These are phyloP conservation scores for Calonectria henricotiae DNA, from an alignment of 2,329 filamentous ascomycete genomes.

Conservation along the genomic window DNA sequence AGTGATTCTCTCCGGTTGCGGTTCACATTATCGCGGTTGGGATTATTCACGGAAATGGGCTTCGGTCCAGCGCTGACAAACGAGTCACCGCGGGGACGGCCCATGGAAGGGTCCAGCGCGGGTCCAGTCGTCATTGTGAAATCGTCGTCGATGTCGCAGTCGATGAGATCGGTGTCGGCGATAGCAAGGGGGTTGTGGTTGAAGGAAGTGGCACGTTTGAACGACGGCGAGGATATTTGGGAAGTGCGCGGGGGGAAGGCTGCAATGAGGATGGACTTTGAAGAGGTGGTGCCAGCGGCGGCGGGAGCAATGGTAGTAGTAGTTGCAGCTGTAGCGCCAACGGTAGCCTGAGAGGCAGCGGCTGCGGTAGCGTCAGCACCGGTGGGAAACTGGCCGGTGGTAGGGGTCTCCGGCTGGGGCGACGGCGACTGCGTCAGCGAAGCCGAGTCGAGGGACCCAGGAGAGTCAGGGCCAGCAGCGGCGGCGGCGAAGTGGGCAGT, in stretches of 20 bases:
- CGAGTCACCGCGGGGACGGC: conserved; percentile 75
- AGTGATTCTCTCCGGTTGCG: conserved; percentile 75
- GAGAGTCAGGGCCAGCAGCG: conserved; percentile 55
- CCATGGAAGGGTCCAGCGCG: conserved; percentile 71
- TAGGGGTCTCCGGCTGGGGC: conserved; percentile 58
- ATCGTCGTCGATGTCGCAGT: conserved; percentile 53
- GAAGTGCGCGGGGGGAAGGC: conserved; percentile 43
- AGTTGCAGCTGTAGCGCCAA: conserved; percentile 48
- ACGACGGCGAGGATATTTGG: conserved; percentile 34
- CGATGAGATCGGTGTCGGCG: conserved; percentile 51
- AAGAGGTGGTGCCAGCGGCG: conserved; percentile 48
- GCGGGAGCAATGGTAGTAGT: conserved; percentile 48
- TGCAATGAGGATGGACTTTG: conserved; percentile 56
- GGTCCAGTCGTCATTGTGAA: conserved; percentile 74
- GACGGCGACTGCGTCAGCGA: conserved; percentile 59
- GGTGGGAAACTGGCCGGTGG: conserved; percentile 51
- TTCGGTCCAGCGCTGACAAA: conserved; percentile 78
- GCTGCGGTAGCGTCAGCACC: conserved; percentile 52
- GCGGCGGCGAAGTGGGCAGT: conserved; percentile 49
- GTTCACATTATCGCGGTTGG: conserved; percentile 73
- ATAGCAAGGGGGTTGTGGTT: conserved; percentile 48
- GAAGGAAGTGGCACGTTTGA: conserved; percentile 18
- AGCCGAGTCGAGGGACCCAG: conserved; percentile 56
- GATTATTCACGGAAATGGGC: conserved; percentile 78
- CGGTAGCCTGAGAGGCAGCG: conserved; percentile 43